Conservation (phyloP, 2,329 filamentous ascomycete species). For the Fusarium poae region DNA sequence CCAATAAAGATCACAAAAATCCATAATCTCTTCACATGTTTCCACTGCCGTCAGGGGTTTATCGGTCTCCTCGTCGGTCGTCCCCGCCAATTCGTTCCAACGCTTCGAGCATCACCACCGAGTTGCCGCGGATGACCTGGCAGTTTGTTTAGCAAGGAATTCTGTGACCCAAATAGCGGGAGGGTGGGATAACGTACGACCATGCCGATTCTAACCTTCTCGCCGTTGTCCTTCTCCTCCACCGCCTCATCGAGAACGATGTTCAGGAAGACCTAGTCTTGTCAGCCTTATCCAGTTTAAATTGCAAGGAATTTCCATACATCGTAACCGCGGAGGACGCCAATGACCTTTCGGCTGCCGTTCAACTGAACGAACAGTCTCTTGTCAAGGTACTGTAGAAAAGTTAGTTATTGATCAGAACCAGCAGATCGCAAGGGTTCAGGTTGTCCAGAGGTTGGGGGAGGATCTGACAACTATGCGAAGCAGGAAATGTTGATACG, state of each 20-base stretch:
- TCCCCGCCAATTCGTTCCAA: slow-evolving; percentile 76
- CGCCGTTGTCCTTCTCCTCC: slow-evolving; percentile 91
- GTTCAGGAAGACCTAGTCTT: slow-evolving; percentile 89
- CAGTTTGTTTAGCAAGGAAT: slow-evolving; percentile 48
- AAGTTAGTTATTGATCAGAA: slow-evolving; percentile 44
- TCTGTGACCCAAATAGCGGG: fast-evolving
- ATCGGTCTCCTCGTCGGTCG: slow-evolving; percentile 59
- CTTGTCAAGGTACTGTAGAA: slow-evolving; percentile 94
- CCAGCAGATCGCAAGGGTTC: slow-evolving; percentile 7
- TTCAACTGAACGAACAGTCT: slow-evolving; percentile 97
- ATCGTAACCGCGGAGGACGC: slow-evolving; percentile 94
- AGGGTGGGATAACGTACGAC: slow-evolving; percentile 71
- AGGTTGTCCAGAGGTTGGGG: background rate
- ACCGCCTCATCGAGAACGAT: slow-evolving; percentile 97
- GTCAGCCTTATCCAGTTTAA: slow-evolving; percentile 18
- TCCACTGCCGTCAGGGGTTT: background rate
- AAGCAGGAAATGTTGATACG: background rate
- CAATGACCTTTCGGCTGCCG: slow-evolving; percentile 96
- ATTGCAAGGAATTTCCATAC: slow-evolving; percentile 60
- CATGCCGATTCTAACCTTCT: slow-evolving; percentile 92
- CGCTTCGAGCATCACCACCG: slow-evolving; percentile 96
- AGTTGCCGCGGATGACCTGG: slow-evolving; percentile 95
- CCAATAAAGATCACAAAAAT: slow-evolving; percentile 49
- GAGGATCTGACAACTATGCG: background rate
- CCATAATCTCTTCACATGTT: slow-evolving; percentile 27